These are phyloP conservation scores for Fusarium virguliforme DNA, from an alignment of 2,329 filamentous ascomycete genomes.

Conservation along the genomic window DNA sequence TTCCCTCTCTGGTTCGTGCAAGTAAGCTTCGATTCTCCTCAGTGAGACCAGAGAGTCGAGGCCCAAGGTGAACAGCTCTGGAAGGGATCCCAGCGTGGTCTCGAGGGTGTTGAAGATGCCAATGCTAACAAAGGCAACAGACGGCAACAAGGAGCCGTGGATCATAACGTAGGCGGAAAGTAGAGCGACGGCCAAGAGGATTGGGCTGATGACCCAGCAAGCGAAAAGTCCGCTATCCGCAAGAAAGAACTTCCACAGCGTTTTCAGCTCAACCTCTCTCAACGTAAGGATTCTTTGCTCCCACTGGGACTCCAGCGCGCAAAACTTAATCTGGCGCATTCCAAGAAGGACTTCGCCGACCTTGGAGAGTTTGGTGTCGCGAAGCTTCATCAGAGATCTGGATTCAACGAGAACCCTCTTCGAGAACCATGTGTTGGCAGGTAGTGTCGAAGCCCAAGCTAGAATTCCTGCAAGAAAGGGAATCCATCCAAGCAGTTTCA, in stretches of 20 bases:
- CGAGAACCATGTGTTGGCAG: slow-evolving; percentile 77
- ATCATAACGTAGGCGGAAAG: slow-evolving; percentile 77
- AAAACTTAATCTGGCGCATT: slow-evolving; percentile 88
- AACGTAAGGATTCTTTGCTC: slow-evolving; percentile 73
- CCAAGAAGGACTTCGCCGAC: slow-evolving; percentile 83
- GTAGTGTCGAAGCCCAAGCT: slow-evolving; percentile 74
- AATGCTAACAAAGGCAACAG: slow-evolving; percentile 85
- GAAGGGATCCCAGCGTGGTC: slow-evolving; percentile 77
- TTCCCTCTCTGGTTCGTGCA: slow-evolving; percentile 75
- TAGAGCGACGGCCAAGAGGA: slow-evolving; percentile 79
- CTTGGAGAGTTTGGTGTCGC: slow-evolving; percentile 81
- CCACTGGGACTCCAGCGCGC: slow-evolving; percentile 81
- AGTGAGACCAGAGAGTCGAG: slow-evolving; percentile 82
- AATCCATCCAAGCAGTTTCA: slow-evolving; percentile 80
- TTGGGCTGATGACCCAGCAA: slow-evolving; percentile 81
- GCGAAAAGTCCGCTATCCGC: slow-evolving; percentile 75
- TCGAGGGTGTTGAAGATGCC: slow-evolving; percentile 81
- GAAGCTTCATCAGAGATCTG: slow-evolving; percentile 79
- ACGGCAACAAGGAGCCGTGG: slow-evolving; percentile 75
- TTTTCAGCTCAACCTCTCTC: slow-evolving; percentile 76
- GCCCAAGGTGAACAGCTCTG: slow-evolving; percentile 78
- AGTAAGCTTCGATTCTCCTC: slow-evolving; percentile 78
- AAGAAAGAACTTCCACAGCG: slow-evolving; percentile 76
- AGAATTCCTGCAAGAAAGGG: slow-evolving; percentile 76
- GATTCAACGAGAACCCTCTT: slow-evolving; percentile 76